These are phyloP conservation scores for Cucumis variabilis DNA, from an alignment of 331 rosid species.

Conservation along the genomic window DNA sequence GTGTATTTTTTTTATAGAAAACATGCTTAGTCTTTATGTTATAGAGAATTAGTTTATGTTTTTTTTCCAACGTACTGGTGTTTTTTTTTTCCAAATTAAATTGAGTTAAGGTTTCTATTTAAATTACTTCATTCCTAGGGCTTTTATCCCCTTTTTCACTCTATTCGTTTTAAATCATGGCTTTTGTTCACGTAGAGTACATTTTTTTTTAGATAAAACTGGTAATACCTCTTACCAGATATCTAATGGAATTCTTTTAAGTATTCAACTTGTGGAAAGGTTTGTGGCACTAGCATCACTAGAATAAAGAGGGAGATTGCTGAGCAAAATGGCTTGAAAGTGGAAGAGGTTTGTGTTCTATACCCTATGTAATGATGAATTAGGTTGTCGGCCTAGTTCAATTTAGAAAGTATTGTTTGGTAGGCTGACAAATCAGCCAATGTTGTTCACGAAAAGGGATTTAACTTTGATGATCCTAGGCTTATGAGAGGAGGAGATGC, in stretches of 20 bases:
- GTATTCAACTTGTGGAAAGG: slow-evolving; percentile 94
- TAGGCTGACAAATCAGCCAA: slow-evolving; percentile 63
- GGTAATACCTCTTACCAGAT: slow-evolving; percentile 95
- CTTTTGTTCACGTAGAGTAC: slow-evolving; percentile 82
- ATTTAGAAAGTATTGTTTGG: slow-evolving; percentile 12
- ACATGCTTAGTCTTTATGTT: no score
- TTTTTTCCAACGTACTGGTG: no score
- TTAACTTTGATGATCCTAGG: slow-evolving; percentile 86
- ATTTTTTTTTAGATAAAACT: slow-evolving; percentile 97
- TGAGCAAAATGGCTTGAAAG: slow-evolving; percentile 71
- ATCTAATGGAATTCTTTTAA: slow-evolving; percentile 98
- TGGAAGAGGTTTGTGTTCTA: slow-evolving; percentile 51
- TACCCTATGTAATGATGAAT: background rate
- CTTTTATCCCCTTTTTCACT: no score
- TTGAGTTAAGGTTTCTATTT: no score
- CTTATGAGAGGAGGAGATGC: slow-evolving; percentile 94
- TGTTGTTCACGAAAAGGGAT: slow-evolving; percentile 73
- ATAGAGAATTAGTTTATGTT: no score
- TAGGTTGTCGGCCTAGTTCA: background rate
- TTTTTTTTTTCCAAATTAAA: no score
- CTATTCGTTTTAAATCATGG: slow-evolving; percentile 35
- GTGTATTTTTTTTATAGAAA: no score
- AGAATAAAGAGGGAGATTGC: slow-evolving; percentile 91
- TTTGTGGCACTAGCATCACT: slow-evolving; percentile 85
- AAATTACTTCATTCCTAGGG: no score